Percentiles rank a stretch among this genome's conserved stretches.
Conservation (phyloP, 257 asterid species). For the Nemophila menziesii region DNA sequence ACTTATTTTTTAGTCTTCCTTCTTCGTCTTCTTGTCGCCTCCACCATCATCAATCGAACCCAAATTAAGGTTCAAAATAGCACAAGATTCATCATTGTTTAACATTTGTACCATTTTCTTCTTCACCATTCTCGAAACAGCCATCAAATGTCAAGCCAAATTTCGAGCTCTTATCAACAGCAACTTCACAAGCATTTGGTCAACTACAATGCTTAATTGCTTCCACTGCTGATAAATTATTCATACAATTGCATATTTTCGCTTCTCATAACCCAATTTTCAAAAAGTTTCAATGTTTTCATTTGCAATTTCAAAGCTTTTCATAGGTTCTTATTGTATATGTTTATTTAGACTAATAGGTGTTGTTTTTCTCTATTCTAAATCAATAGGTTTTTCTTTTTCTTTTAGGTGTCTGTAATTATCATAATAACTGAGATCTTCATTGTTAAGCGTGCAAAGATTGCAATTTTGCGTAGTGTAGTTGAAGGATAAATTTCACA, state of each 20-base stretch:
- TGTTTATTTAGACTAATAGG: neutral
- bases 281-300: conserved; percentile 26
- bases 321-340: conserved; percentile 33
- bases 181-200: conserved; percentile 32
- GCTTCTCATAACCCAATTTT: conserved; percentile 32
- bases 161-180: conserved; percentile 18
- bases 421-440: neutral
- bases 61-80: too few relatives aligned
- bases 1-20: too few relatives aligned
- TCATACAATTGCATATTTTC: conserved; percentile 22
- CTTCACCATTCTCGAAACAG: conserved; percentile 32
- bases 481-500: too few relatives aligned
- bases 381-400: neutral
- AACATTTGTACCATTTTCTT: conserved; percentile 29
- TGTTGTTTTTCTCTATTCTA: too few relatives aligned
- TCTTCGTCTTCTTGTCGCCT: too few relatives aligned
- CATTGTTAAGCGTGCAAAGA: neutral
- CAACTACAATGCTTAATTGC: conserved; percentile 26
- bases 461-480: neutral
- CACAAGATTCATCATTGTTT: too few relatives aligned
- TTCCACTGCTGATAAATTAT: conserved; percentile 27
- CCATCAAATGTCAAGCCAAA: conserved; percentile 26
- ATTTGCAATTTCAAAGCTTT: conserved; percentile 34
- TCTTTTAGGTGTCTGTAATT: neutral
- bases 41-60: too few relatives aligned